phyloP scores from a whole-genome alignment of 2,329 filamentous ascomycete species.

The Xylaria sp. region DNA sequence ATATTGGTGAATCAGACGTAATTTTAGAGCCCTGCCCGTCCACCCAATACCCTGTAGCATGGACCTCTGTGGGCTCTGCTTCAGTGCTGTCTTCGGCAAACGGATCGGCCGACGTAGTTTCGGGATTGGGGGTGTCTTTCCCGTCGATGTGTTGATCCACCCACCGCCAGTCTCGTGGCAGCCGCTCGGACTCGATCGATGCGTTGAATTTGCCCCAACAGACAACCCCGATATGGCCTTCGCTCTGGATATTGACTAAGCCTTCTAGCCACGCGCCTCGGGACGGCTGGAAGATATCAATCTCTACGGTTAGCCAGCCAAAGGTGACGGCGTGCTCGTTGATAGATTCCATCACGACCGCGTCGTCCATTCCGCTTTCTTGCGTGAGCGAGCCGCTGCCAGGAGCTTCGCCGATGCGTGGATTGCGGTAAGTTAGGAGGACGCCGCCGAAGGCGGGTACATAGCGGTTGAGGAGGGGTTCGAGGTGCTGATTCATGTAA shows the following conservation, averaged over 20 bases:
- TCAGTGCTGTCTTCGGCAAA: slow-evolving; percentile 45
- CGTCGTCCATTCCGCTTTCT: slow-evolving; percentile 56
- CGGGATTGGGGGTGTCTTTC: slow-evolving; percentile 48
- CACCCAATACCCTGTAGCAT: slow-evolving; percentile 77
- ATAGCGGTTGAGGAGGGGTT: slow-evolving; percentile 80
- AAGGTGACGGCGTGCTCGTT: slow-evolving; percentile 90
- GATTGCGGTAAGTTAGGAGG: slow-evolving; percentile 78
- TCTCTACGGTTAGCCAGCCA: slow-evolving; percentile 88
- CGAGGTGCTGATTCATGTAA: slow-evolving; percentile 78
- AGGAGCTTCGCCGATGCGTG: slow-evolving; percentile 71
- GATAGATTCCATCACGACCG: slow-evolving; percentile 63
- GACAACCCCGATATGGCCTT: slow-evolving; percentile 87
- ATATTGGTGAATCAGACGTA: slow-evolving; percentile 69
- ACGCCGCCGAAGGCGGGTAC: slow-evolving; percentile 78
- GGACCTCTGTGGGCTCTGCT: slow-evolving; percentile 61
- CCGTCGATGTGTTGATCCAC: slow-evolving; percentile 63
- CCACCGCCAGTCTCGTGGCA: slow-evolving; percentile 86
- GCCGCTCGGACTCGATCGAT: slow-evolving; percentile 78
- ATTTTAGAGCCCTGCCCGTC: slow-evolving; percentile 77
- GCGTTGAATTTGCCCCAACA: slow-evolving; percentile 95
- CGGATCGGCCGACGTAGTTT: slow-evolving; percentile 53
- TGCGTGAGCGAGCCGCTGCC: slow-evolving; percentile 62
- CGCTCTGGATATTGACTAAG: slow-evolving; percentile 84
- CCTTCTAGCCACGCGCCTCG: slow-evolving; percentile 81
- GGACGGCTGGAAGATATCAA: slow-evolving; percentile 82